Evolutionary conservation across 2,329 filamentous ascomycete species (phyloP).

Genomic region (Neofusicoccum kwambonambiense): DNA sequence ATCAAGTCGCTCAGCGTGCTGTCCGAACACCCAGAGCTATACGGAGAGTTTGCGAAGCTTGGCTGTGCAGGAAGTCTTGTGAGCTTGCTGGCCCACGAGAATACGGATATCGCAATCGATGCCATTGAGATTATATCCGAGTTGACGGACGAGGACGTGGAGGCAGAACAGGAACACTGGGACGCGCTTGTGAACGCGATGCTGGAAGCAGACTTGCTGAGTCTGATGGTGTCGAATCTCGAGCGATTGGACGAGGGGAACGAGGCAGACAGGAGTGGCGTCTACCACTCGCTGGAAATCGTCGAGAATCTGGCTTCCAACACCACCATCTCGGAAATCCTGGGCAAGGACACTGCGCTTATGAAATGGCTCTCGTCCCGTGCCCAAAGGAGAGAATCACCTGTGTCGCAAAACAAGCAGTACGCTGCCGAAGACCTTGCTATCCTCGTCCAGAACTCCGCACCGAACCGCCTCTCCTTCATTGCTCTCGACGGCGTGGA

Average conservation of each 20-base stretch:
- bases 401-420: slow-evolving; percentile 86
- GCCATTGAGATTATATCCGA: slow-evolving; percentile 87
- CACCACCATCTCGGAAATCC: slow-evolving; percentile 63
- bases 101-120: slow-evolving; percentile 93
- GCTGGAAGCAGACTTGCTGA: slow-evolving; percentile 65
- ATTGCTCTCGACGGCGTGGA: slow-evolving; percentile 71
- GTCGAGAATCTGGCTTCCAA: slow-evolving; percentile 84
- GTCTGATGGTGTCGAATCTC: slow-evolving; percentile 75
- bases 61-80: slow-evolving; percentile 74
- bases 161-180: slow-evolving; percentile 79
- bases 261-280: slow-evolving; percentile 73
- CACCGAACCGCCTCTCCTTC: slow-evolving; percentile 63
- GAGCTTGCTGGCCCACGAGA: slow-evolving; percentile 84
- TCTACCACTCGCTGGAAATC: slow-evolving; percentile 80
- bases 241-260: slow-evolving; percentile 71
- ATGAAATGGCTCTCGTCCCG: slow-evolving; percentile 76
- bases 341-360: slow-evolving; percentile 67
- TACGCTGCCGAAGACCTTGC: slow-evolving; percentile 91
- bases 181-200: slow-evolving; percentile 66
- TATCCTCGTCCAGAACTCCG: slow-evolving; percentile 77
- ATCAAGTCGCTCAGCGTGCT: slow-evolving; percentile 86
- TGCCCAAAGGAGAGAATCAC: slow-evolving; percentile 66
- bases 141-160: slow-evolving; percentile 89
- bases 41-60: slow-evolving; percentile 73
- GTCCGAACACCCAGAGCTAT: slow-evolving; percentile 81